Percentiles rank a stretch among this genome's conserved stretches.
Conservation (phyloP, 2,329 filamentous ascomycete species). For the Tolypocladium guangdongense region DNA sequence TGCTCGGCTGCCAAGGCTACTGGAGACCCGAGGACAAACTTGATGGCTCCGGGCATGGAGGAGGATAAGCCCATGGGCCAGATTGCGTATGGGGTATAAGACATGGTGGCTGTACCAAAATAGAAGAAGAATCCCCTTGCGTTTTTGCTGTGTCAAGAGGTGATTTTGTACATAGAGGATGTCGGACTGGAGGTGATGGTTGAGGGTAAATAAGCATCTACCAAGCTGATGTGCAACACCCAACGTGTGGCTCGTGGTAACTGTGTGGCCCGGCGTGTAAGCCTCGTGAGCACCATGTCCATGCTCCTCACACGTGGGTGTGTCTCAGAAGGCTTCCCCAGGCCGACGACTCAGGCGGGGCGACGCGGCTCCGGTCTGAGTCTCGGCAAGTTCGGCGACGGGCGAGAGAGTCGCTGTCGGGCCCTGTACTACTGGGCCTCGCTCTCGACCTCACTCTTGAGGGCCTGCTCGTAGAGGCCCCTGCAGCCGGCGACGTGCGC, state of each 20-base stretch:
- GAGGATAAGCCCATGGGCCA: constrained; percentile 52
- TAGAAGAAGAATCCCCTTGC: constrained; percentile 22
- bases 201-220: constrained; percentile 12
- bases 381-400: not conserved
- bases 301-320: not conserved
- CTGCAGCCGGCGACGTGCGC: constrained; percentile 7
- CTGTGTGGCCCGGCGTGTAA: not conserved
- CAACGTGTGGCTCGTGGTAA: not conserved
- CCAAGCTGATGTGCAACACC: not conserved
- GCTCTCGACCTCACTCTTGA: constrained; percentile 11
- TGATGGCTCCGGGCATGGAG: constrained; percentile 62
- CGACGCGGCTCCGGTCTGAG: not conserved
- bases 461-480: constrained; percentile 9
- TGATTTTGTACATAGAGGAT: constrained; percentile 28
- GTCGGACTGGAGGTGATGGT: constrained; percentile 7
- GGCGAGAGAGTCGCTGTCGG: not conserved
- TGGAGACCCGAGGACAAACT: constrained; percentile 66
- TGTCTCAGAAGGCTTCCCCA: too few species aligned
- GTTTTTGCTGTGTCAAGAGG: constrained; percentile 13
- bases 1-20: constrained; percentile 88
- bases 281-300: not conserved
- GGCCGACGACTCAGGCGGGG: not conserved
- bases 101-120: constrained; percentile 21
- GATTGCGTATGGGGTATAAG: constrained; percentile 46
- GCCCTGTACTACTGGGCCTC: not conserved